A percentile compares a stretch with the other conserved stretches of the same genome.
Conservation (phyloP, 2,329 filamentous ascomycete genomes). For the Fusarium sp. region DNA sequence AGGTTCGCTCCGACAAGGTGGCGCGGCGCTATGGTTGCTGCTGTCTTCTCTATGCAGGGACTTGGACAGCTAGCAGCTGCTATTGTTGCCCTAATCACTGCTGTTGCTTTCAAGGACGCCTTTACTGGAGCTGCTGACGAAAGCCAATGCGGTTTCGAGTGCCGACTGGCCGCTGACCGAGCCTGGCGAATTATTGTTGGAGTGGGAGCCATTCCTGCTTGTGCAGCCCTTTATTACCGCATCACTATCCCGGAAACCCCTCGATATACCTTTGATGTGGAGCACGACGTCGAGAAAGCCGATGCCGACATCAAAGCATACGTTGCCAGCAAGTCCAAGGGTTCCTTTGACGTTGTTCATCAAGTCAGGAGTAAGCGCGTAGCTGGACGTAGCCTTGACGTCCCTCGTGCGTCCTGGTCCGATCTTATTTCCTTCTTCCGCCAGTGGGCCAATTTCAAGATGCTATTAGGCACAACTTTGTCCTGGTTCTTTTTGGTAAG, state of each 20-base stretch:
- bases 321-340: slow-evolving; percentile 56
- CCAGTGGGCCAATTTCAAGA: slow-evolving; percentile 73
- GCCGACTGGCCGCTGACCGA: slow-evolving; percentile 76
- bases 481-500: slow-evolving; percentile 80
- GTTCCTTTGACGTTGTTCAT: slow-evolving; percentile 57
- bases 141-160: slow-evolving; percentile 65
- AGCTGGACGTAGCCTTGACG: slow-evolving; percentile 61
- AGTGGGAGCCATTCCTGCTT: slow-evolving; percentile 79
- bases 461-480: slow-evolving; percentile 77
- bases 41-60: slow-evolving; percentile 87
- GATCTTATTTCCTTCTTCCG: slow-evolving; percentile 74
- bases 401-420: slow-evolving; percentile 73
- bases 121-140: slow-evolving; percentile 54
- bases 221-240: slow-evolving; percentile 83
- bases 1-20: slow-evolving; percentile 82
- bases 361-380: slow-evolving; percentile 62
- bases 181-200: slow-evolving; percentile 85
- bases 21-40: slow-evolving; percentile 83
- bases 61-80: slow-evolving; percentile 79
- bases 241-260: slow-evolving; percentile 87
- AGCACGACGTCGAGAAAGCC: slow-evolving; percentile 77
- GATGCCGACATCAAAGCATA: slow-evolving; percentile 74
- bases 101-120: slow-evolving; percentile 66
- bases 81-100: slow-evolving; percentile 74
- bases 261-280: slow-evolving; percentile 82